Conservation (phyloP, 176 grass and related monocot genomes). For the Coix lacrymajobi region DNA sequence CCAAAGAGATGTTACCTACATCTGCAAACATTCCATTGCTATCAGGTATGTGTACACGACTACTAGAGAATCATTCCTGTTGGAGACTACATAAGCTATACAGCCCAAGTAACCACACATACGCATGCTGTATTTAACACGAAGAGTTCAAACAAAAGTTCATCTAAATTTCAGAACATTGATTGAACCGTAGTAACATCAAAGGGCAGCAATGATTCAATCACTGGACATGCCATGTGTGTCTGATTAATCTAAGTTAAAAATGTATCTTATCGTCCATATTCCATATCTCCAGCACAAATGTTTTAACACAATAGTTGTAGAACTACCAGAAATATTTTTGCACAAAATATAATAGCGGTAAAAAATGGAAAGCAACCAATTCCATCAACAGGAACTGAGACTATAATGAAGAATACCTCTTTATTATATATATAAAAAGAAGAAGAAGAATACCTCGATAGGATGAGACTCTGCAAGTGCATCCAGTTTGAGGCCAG, state of each 20-base stretch:
- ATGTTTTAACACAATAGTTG: neutral
- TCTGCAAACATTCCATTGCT: neutral
- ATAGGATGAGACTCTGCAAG: slow-evolving; percentile 95
- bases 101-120: neutral
- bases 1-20: neutral
- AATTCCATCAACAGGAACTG: neutral
- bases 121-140: neutral
- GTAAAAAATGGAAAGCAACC: neutral
- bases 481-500: slow-evolving; percentile 80
- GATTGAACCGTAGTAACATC: neutral
- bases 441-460: slow-evolving; percentile 54
- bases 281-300: neutral
- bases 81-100: neutral
- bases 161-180: neutral
- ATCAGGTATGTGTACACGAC: neutral
- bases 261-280: neutral
- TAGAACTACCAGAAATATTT: slow-evolving; percentile 3
- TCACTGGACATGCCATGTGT: neutral
- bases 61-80: neutral
- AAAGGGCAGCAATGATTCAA: slow-evolving; percentile 2
- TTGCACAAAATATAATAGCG: neutral
- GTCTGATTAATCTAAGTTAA: neutral
- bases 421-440: slow-evolving; percentile 3
- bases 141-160: neutral
- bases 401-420: slow-evolving; percentile 35